Evolutionary conservation across 768 basidiomycete genomes (phyloP), one percentile per base, ranked within the genome.

Genomic region (Xerocomus brunneocitrinus): DNA sequence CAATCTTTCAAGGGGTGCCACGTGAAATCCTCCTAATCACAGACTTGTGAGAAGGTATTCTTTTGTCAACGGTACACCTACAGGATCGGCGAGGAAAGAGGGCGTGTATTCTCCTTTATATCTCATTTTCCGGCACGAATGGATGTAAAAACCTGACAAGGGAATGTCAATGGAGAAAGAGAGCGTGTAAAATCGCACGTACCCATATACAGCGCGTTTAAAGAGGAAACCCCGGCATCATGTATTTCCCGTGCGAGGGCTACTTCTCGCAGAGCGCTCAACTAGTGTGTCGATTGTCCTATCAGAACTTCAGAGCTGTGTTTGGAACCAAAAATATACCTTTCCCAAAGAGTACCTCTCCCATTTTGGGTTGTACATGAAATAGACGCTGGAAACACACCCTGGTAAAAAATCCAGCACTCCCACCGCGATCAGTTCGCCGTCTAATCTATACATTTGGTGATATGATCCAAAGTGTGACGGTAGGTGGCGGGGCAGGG

Each of bases 101-200:
- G 95, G 95, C 0, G 76, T 67, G 60, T 95, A 99, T 51, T 97
- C 93, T 28, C 85, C 94, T 64, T 99, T 99, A 71, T 99, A 98
- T 51, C 78, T 78, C 97, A 98, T 98, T 71, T 99, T 99, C 47
- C 74, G 81, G 64, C 95, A 98, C 2, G 89, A 83, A 60, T 97
- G 80, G 36, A 98, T 88, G 68, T 98, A 98, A 68, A 83, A 98
- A 7, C 95, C 95, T 97, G 45, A 61, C 25, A 9, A 8, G 16
- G 6, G 14, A 5, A 12, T 10, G 36, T 58, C 47, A 27, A 38
- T 8, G 25, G 32, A 46, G 30, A 27, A 25, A 24, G 19, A 16
- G 50, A 39, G 22, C 24, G 31, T 27, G 10, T n/a, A 8, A 22
- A 16, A 34, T 19, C 7, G 16, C 4, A 58, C 79, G 56, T 57